Evolutionary conservation across 2,329 filamentous ascomycete genomes (phyloP), one percentile per base, ranked within the genome.

Genomic region (Botrytis elliptica): DNA sequence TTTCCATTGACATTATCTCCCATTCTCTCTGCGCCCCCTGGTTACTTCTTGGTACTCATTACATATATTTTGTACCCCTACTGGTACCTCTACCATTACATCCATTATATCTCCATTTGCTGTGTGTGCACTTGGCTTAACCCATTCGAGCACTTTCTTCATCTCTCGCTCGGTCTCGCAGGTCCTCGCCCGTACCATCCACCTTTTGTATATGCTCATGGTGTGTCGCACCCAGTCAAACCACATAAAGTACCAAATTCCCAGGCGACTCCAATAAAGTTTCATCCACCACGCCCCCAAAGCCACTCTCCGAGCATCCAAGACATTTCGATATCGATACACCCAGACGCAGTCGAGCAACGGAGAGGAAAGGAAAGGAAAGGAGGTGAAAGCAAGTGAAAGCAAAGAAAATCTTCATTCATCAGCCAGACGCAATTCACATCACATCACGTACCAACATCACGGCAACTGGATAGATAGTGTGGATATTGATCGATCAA

Each of bases 281-380:
- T 20, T 14, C 38, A n/a, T 20, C 44, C 33, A 55, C 52, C 7
- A 36, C 65, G 65, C 46, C 46, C 33, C 38, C 8, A 25, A 68
- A 68, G 65, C 65, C 65, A 68, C 65, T 10, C 12, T 20, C 10
- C 7, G 40, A 33, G 25, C 49, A 42, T n/a, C 65, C 65, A 68
- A 68, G 65, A 68, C 65, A 68, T 57, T 29, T 29, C 52, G 52
- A 57, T 57, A 57, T 40, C 44, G 44, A n/a, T 25, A 67, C 44
- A 12, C 22, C 44, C 12, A n/a, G 25, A 46, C 64, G 49, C 52
- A 40, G 65, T 4, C 18, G 38, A 52, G 49, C 9, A 49, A 49
- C 46, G 20, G 46, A 49, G 46, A 49, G 46, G 44, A 22, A 20
- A 22, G 49, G 49, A 46, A 2, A 46, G 44, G 20, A 22, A 49